Conservation (phyloP, 495 filamentous ascomycete genomes). For the Sabuloglossum arenarium region DNA sequence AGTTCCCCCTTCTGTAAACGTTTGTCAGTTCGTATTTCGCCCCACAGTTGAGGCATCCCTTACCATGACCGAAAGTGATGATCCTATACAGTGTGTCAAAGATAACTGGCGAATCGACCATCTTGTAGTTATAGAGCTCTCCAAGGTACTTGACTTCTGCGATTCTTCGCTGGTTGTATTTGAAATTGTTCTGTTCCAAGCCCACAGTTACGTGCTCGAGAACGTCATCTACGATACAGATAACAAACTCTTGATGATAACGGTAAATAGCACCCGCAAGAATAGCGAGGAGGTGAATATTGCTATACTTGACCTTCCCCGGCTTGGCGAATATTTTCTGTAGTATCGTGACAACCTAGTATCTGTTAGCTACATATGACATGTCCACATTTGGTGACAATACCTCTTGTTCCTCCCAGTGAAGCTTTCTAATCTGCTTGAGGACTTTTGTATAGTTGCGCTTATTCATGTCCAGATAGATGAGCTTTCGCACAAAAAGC, state of each 20-base stretch:
- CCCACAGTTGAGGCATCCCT: slow-evolving; percentile 11
- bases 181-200: slow-evolving; percentile 91
- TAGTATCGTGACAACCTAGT: slow-evolving; percentile 53
- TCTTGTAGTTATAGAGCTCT: slow-evolving; percentile 94
- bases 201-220: slow-evolving; percentile 76
- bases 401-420: slow-evolving; percentile 88
- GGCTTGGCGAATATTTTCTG: slow-evolving; percentile 90
- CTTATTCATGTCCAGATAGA: slow-evolving; percentile 86
- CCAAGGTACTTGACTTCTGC: slow-evolving; percentile 93
- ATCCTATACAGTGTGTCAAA: slow-evolving; percentile 93
- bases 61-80: slow-evolving; percentile 72
- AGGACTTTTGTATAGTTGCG: slow-evolving; percentile 81
- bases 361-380: slow-evolving; percentile 6
- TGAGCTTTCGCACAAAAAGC: slow-evolving; percentile 72
- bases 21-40: slow-evolving; percentile 1
- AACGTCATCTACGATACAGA: slow-evolving; percentile 71
- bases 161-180: slow-evolving; percentile 87
- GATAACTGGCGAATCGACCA: slow-evolving; percentile 88
- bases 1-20: slow-evolving; percentile 40
- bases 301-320: slow-evolving; percentile 92
- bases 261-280: slow-evolving; percentile 73
- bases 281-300: slow-evolving; percentile 85
- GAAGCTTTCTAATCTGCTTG: slow-evolving; percentile 81
- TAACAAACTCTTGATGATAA: slow-evolving; percentile 80
- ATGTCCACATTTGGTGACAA: neutral